Conservation (phyloP, 768 basidiomycete genomes). For the Hericium erinaceus region DNA sequence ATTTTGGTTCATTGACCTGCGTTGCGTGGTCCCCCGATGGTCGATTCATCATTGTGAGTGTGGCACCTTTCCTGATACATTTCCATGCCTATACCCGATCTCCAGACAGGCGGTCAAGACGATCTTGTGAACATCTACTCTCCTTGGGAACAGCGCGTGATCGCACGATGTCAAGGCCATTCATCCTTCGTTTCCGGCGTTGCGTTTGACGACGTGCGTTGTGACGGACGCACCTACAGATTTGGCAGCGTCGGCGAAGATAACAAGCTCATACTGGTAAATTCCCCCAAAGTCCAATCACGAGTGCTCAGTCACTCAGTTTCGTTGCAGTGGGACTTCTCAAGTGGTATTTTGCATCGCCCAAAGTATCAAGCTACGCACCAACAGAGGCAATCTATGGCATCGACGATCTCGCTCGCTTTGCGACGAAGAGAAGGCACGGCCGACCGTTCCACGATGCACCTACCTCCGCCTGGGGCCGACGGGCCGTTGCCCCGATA, state of each 20-base stretch:
- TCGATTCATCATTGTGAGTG: slow-evolving; percentile 72
- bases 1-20: slow-evolving; percentile 86
- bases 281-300: slow-evolving; percentile 14
- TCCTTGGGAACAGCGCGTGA: slow-evolving; percentile 86
- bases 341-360: slow-evolving; percentile 80
- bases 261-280: slow-evolving; percentile 83
- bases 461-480: slow-evolving; percentile 37
- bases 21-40: slow-evolving; percentile 96
- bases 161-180: slow-evolving; percentile 96
- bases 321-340: slow-evolving; percentile 76
- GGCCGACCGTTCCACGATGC: slow-evolving; percentile 44
- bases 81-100: no score
- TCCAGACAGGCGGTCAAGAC: slow-evolving; percentile 91
- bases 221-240: slow-evolving; percentile 84
- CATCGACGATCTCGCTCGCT: slow-evolving; percentile 68
- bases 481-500: slow-evolving; percentile 46
- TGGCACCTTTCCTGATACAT: not conserved
- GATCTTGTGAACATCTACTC: slow-evolving; percentile 93
- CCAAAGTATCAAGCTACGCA: slow-evolving; percentile 64
- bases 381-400: slow-evolving; percentile 68
- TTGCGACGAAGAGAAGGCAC: slow-evolving; percentile 39
- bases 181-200: slow-evolving; percentile 88
- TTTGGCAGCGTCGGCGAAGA: slow-evolving; percentile 97
- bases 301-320: slow-evolving; percentile 6
- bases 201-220: slow-evolving; percentile 83